Evolutionary conservation across 768 basidiomycete genomes (phyloP), one percentile per base, ranked within the genome.

Genomic region (Boletus tomentosulus): DNA sequence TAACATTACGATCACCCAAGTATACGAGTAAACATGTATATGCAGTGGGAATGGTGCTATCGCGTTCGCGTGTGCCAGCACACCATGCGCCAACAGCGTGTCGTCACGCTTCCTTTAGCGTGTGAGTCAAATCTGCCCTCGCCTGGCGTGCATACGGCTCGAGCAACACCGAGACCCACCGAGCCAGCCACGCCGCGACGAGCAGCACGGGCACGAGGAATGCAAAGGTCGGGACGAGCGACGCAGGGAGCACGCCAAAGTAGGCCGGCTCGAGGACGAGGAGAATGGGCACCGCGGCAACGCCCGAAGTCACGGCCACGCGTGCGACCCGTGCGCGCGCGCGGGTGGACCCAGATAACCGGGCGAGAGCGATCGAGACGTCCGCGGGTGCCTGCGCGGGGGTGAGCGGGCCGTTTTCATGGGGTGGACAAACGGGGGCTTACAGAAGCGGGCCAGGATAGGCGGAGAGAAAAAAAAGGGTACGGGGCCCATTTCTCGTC

Each of bases 391-490:
- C 30, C 30, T 31, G 33, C 12, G 3, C 33, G 33, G 33, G 33
- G 33, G 33, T 13, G 30, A 34, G 33, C 12, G 33, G 33, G 12
- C 19, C 19, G 1, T 19, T 19, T 19, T 19, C 19, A 19, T 19
- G 19, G 15, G 34, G 22, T 3, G 46, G 6, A 6, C 4, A 11
- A 13, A 6, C 5, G 13, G 19, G 30, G 46, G 31, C 81, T 59
- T 59, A 83, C 82, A 16, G 73, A 78, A 49, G 81, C 81, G 45
- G 81, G 74, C 79, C 80, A 83, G 28, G 82, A 83, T 11, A 78
- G 45, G 41, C 81, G 73, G 37, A 83, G 69, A 2, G 82, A 81
- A 57, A 80, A 82, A 25, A 74, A 73, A 34, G 67, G 54, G 61
- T 76, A 74, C 6, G 64, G 53, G 7, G 52, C 63, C 80, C 81